Conservation (phyloP, 2,329 filamentous ascomycete species). For the Mycosphaerella sp. region DNA sequence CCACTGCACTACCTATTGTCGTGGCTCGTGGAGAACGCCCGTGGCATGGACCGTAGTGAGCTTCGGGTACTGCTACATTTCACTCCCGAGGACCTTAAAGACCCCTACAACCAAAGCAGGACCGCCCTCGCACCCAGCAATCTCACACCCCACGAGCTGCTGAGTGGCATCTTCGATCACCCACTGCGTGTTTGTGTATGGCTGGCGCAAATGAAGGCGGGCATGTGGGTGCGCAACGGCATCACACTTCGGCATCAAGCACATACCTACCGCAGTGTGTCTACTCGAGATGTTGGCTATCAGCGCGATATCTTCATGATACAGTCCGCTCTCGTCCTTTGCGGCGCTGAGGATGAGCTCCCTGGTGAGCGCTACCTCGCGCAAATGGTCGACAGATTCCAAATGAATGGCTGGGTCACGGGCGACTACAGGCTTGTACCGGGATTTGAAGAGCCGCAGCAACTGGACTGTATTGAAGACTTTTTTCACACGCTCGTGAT, state of each 20-base stretch:
- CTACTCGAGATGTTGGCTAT: conserved; percentile 84
- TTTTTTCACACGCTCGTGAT: conserved; percentile 92
- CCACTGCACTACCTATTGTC: conserved; percentile 93
- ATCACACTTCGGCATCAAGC: conserved; percentile 94
- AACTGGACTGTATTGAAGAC: conserved; percentile 90
- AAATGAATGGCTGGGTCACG: conserved; percentile 79
- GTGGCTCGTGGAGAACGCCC: conserved; percentile 88
- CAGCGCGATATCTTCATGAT: conserved; percentile 92
- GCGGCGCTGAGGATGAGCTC: conserved; percentile 60
- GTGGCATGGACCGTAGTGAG: conserved; percentile 62
- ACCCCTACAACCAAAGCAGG: conserved; percentile 29
- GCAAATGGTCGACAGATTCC: conserved; percentile 86
- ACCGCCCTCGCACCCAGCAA: conserved; percentile 19
- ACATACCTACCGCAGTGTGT: conserved; percentile 83
- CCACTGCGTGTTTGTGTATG: conserved; percentile 90
- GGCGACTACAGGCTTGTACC: conserved; percentile 69
- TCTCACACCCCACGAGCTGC: conserved; percentile 28
- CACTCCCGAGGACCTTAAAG: conserved; percentile 61
- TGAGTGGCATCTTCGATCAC: conserved; percentile 68
- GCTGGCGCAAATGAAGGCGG: conserved; percentile 96
- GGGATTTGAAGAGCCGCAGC: conserved; percentile 78
- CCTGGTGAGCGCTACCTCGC: conserved; percentile 59
- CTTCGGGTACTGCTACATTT: conserved; percentile 66
- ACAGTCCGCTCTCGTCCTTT: conserved; percentile 83
- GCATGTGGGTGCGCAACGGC: conserved; percentile 98